Percentiles rank a stretch among this genome's conserved stretches.
Conservation (phyloP, 1,284 basidiomycete species). For the Malassezia obtusa region DNA sequence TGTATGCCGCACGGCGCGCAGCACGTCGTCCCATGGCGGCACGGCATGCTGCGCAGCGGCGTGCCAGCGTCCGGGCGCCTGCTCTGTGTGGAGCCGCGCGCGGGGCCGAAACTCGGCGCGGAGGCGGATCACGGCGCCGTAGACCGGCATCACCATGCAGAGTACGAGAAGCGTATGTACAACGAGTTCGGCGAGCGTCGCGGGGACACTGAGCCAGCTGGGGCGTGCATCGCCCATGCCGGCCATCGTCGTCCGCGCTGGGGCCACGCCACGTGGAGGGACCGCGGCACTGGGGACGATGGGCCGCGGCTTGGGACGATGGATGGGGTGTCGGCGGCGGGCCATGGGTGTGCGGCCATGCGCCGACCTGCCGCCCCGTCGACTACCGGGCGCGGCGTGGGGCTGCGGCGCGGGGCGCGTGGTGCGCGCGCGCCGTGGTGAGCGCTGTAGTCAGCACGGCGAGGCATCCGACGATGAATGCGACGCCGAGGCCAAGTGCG, state of each 20-base stretch:
- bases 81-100: background rate
- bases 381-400: too few relatives aligned
- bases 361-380: too few relatives aligned
- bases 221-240: background rate
- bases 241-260: background rate
- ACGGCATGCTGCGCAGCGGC: too few relatives aligned
- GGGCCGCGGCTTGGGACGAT: too few relatives aligned
- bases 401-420: background rate
- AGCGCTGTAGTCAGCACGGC: background rate
- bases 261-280: conserved; percentile 4
- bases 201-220: background rate
- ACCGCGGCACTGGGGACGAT: too few relatives aligned
- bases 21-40: background rate
- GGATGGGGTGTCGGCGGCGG: too few relatives aligned
- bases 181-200: background rate
- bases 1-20: background rate
- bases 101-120: conserved; percentile 32
- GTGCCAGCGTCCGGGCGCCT: background rate
- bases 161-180: background rate
- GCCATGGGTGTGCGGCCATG: too few relatives aligned
- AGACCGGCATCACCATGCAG: conserved; percentile 22
- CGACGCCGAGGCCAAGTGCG: background rate
- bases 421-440: background rate
- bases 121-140: conserved; percentile 34
- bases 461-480: background rate